Evolutionary conservation across 208 protist species (phyloP).

Genomic region (Naegleria fowleri): DNA sequence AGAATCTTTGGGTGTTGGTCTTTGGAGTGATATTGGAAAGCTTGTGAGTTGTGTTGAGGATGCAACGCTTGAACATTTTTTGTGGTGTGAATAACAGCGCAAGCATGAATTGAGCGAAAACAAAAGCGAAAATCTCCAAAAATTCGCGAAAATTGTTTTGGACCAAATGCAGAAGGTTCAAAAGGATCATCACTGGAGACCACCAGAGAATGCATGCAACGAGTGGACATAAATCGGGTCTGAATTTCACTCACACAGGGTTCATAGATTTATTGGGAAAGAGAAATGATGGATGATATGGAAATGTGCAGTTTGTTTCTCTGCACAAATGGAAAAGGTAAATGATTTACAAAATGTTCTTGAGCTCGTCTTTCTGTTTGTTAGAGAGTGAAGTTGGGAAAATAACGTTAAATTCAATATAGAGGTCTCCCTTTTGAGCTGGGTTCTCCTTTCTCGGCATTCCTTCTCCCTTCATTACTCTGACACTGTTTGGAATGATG

Average conservation of each 20-base stretch:
- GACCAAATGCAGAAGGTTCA: too few species aligned
- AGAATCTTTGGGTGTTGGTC: neutral
- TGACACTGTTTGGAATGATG: neutral
- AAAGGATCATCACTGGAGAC: too few species aligned
- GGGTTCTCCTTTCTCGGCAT: slow-evolving; percentile 24
- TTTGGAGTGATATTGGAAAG: neutral
- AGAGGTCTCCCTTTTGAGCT: neutral
- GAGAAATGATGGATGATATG: too few species aligned
- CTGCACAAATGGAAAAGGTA: too few species aligned
- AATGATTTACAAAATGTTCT: neutral
- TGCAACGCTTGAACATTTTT: neutral
- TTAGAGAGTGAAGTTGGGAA: slow-evolving; percentile 5
- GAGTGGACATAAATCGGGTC: too few species aligned
- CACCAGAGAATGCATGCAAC: too few species aligned
- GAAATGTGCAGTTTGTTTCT: too few species aligned
- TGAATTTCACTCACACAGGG: too few species aligned
- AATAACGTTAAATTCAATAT: slow-evolving; percentile 28
- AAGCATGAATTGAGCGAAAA: neutral
- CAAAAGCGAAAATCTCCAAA: neutral
- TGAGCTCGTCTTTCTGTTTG: slow-evolving; percentile 13
- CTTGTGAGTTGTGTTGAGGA: neutral
- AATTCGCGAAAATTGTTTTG: too few species aligned
- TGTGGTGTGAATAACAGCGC: neutral
- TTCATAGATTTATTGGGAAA: too few species aligned
- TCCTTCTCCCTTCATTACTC: neutral